These are phyloP conservation scores for Eleusine coracana DNA, from an alignment of 176 grass and related monocot genomes.

Conservation along the genomic window DNA sequence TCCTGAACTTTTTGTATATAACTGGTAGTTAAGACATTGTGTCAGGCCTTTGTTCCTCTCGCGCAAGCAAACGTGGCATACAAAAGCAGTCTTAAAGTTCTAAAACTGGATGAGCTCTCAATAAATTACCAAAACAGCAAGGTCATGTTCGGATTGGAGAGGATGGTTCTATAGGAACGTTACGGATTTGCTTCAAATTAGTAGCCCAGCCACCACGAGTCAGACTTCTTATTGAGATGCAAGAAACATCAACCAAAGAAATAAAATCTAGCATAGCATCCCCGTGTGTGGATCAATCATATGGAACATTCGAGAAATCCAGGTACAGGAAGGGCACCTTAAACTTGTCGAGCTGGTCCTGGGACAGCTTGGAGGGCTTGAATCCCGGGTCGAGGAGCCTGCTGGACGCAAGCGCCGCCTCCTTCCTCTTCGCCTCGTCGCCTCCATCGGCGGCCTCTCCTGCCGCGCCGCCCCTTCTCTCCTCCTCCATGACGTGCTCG, in stretches of 20 bases:
- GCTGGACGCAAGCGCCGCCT: slow-evolving; percentile 54
- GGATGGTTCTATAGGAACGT: neutral
- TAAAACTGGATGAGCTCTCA: neutral
- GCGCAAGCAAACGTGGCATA: neutral
- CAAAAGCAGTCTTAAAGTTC: neutral
- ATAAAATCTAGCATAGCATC: neutral
- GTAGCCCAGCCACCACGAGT: neutral
- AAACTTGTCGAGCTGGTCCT: slow-evolving; percentile 71
- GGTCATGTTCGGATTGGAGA: neutral
- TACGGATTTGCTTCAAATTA: neutral
- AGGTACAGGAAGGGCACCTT: slow-evolving; percentile 46
- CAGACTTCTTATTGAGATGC: too few relatives aligned
- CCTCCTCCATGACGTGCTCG: slow-evolving; percentile 15
- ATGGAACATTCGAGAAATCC: slow-evolving; percentile 7
- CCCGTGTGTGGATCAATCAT: too few relatives aligned
- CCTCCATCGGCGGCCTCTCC: slow-evolving; percentile 8
- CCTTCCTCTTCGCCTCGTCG: slow-evolving; percentile 50
- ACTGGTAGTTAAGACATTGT: neutral
- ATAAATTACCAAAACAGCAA: slow-evolving; percentile 2
- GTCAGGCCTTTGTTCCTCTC: neutral
- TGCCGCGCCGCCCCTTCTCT: neutral
- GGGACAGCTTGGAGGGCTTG: slow-evolving; percentile 67
- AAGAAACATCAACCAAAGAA: neutral
- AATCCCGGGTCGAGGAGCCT: slow-evolving; percentile 61
- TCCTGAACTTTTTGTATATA: neutral